Base-by-base conservation (phyloP, 2,329 filamentous ascomycete species). In the Fusarium devonianum region DNA sequence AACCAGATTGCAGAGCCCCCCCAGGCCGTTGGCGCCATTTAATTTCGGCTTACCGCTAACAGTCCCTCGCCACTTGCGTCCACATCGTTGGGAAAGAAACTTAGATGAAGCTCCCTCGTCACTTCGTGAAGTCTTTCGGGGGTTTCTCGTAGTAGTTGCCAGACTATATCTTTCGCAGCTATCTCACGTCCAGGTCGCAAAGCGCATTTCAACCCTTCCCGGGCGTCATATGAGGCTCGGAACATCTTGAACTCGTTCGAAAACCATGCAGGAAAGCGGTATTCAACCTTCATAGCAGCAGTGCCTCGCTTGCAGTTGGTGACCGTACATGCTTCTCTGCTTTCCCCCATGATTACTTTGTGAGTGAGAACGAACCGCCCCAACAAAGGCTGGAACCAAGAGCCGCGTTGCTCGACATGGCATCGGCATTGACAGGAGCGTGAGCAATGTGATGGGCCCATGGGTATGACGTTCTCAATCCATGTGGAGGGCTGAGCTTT, bases 221-320 rank as follows among this genome's bases (percentile, higher is more conserved):
- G 21, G 18, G 38, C 7, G 40, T 17, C 17, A 10, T 28, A 44
- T 3, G 23, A 28, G 18, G 35, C 40, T 11, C 30, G 34, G 17
- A 50, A 45, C 7, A 32, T 19, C 4, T 30, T 5, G 4, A 26
- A 12, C 18, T 19, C 14, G 4, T 14, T 28, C 41, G 14, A 38
- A 19, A 47, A 28, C 49, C 49, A 52, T 11, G 8, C n/a, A 3
- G 42, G 42, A 14, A 36, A 23, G 3, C 8, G 42, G n/a, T 42
- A 47, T 10, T 41, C 7, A 12, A 40, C 9, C 11, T 26, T n/a
- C 3, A 39, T 14, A 9, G n/a, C 9, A 13, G 21, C 25, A 4
- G 9, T 2, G 5, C 26, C 28, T 5, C 33, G 22, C 4, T 35
- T 33, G 17, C 44, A 47, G 9, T 13, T 29, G 6, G 28, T 4